A percentile compares a stretch with the other conserved stretches of the same genome.
Evolutionary conservation across 2,329 filamentous ascomycete genomes (phyloP).

Genomic region (Claviceps capensis): DNA sequence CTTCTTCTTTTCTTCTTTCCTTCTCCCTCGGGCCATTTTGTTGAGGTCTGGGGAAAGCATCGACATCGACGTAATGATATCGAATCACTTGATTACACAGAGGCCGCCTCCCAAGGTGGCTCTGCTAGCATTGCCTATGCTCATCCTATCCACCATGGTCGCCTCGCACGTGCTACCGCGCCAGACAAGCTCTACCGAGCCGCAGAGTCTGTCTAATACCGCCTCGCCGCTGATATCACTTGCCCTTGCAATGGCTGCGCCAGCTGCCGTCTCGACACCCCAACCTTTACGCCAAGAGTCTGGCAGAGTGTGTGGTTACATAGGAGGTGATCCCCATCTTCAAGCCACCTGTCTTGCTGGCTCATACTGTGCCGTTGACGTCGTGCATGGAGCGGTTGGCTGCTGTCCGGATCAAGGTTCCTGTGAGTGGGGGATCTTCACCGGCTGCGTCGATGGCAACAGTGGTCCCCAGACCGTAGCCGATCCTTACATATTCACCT

Average conservation of each 20-base stretch:
- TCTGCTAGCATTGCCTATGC: slow-evolving; percentile 20
- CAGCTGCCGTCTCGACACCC: slow-evolving; percentile 22
- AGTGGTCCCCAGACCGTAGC: slow-evolving; percentile 34
- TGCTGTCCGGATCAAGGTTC: slow-evolving; percentile 39
- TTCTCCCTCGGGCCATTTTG: not conserved
- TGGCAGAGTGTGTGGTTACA: slow-evolving; percentile 45
- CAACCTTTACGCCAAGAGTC: slow-evolving; percentile 27
- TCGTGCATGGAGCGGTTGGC: slow-evolving; percentile 33
- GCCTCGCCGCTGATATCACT: slow-evolving; percentile 20
- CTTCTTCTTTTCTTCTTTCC: not conserved
- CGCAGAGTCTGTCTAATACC: slow-evolving; percentile 22
- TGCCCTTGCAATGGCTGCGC: slow-evolving; percentile 11
- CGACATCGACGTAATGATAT: slow-evolving; percentile 12
- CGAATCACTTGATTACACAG: slow-evolving; percentile 18
- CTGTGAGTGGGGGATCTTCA: slow-evolving; percentile 43
- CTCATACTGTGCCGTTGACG: slow-evolving; percentile 44
- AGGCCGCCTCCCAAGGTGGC: slow-evolving; percentile 21
- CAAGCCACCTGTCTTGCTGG: slow-evolving; percentile 44
- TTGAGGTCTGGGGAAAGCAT: not conserved
- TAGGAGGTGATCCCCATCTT: slow-evolving; percentile 35
- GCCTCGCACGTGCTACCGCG: slow-evolving; percentile 27
- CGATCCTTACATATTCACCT: slow-evolving; percentile 45
- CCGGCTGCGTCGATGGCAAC: slow-evolving; percentile 39
- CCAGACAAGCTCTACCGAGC: slow-evolving; percentile 23
- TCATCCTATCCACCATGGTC: slow-evolving; percentile 18